phyloP scores from a whole-genome alignment of 2,329 filamentous ascomycete genomes.

The Chaetoscypha palmicola region DNA sequence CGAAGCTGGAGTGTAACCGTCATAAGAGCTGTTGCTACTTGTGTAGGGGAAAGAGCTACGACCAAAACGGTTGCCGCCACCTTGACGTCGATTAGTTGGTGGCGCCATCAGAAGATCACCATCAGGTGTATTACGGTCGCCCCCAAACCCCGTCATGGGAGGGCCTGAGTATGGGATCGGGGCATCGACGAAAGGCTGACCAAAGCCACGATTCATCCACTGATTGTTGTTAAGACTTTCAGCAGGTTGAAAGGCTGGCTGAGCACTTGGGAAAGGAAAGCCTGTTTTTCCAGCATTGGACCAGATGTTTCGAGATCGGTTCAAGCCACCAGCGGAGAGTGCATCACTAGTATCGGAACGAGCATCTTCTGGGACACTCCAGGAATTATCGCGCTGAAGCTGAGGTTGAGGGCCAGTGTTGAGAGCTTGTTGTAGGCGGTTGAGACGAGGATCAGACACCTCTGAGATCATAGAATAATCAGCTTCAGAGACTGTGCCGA shows the following conservation, averaged over 20 bases:
- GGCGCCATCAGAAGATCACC: constrained; percentile 26
- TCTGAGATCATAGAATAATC: constrained; percentile 31
- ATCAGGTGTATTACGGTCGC: constrained; percentile 27
- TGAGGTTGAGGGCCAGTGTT: constrained; percentile 34
- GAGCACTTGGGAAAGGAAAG: constrained; percentile 27
- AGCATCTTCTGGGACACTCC: constrained; percentile 47
- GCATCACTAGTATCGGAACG: constrained; percentile 52
- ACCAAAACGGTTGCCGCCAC: constrained; percentile 23
- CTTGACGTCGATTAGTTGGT: constrained; percentile 22
- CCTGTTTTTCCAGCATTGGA: constrained; percentile 36
- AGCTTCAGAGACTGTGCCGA: constrained; percentile 42
- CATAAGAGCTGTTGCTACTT: constrained; percentile 30
- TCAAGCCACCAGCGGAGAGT: constrained; percentile 44
- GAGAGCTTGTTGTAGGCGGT: constrained; percentile 20
- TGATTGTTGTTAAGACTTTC: constrained; percentile 35
- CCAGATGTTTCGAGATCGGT: constrained; percentile 51
- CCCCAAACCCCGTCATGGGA: constrained; percentile 23
- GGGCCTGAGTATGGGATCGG: constrained; percentile 23
- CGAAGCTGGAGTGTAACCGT: constrained; percentile 27
- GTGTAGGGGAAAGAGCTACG: constrained; percentile 28
- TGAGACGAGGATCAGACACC: constrained; percentile 19
- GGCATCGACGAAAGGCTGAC: constrained; percentile 28
- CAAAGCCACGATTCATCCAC: constrained; percentile 40
- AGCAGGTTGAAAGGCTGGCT: constrained; percentile 23
- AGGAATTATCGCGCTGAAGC: constrained; percentile 38